These are phyloP conservation scores for Gentiana straminea DNA, from an alignment of 257 asterid species.

Conservation along the genomic window DNA sequence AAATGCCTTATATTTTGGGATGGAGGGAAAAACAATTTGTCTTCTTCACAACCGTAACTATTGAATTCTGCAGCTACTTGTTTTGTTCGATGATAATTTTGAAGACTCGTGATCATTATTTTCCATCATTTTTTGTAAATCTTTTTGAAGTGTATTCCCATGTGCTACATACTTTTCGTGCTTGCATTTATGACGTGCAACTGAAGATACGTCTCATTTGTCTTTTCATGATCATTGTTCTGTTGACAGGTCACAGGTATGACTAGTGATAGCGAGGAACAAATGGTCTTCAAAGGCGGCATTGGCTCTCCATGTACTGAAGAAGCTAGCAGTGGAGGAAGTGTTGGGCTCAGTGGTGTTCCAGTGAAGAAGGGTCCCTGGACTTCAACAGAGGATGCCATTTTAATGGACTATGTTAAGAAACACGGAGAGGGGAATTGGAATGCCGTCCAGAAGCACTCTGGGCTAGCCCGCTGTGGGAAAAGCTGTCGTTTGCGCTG, in stretches of 20 bases:
- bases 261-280: conserved; percentile 48
- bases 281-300: conserved; percentile 24
- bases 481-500: conserved; percentile 88
- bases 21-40: too few species aligned
- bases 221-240: background rate
- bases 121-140: too few species aligned
- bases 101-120: too few species aligned
- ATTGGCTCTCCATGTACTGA: conserved; percentile 33
- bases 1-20: too few species aligned
- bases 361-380: conserved; percentile 79
- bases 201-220: too few species aligned
- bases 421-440: conserved; percentile 77
- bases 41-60: too few species aligned
- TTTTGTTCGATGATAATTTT: too few species aligned
- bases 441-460: conserved; percentile 71
- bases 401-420: conserved; percentile 48
- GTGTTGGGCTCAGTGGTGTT: conserved; percentile 21
- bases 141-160: too few species aligned
- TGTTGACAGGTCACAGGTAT: conserved; percentile 25
- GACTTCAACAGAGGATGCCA: conserved; percentile 70
- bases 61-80: too few species aligned
- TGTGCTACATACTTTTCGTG: too few species aligned
- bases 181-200: too few species aligned
- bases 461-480: conserved; percentile 83
- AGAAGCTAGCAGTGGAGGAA: conserved; percentile 40